These are phyloP conservation scores for Pyrenochaeta sp. DNA, from an alignment of 2,329 filamentous ascomycete genomes.

Conservation along the genomic window DNA sequence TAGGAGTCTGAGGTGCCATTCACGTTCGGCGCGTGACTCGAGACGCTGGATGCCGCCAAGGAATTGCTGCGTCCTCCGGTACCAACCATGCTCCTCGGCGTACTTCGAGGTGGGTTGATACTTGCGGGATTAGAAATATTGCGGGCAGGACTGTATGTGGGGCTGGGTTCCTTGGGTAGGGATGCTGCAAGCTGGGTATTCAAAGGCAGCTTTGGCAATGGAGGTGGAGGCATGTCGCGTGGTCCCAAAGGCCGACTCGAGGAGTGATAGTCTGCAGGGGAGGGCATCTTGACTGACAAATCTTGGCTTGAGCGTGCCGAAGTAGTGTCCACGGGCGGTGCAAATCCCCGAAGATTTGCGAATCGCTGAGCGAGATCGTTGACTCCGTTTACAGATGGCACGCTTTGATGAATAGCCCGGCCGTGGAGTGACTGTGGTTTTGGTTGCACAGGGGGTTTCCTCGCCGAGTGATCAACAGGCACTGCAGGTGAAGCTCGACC, in stretches of 20 bases:
- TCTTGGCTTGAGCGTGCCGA: constrained; percentile 35
- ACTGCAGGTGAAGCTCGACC: constrained; percentile 29
- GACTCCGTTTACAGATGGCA: constrained; percentile 27
- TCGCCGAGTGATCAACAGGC: constrained; percentile 31
- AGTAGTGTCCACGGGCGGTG: constrained; percentile 30
- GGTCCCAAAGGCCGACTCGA: constrained; percentile 55
- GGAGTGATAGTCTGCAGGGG: constrained; percentile 49
- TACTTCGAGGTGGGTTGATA: constrained; percentile 71
- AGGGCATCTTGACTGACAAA: constrained; percentile 52
- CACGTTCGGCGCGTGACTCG: constrained; percentile 47
- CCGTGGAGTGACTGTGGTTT: constrained; percentile 74
- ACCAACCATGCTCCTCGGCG: constrained; percentile 69
- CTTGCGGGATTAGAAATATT: constrained; percentile 73
- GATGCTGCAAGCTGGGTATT: constrained; percentile 62
- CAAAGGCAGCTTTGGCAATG: constrained; percentile 58
- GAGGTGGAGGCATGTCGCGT: constrained; percentile 61
- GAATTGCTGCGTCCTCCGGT: constrained; percentile 64
- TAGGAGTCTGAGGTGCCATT: constrained; percentile 52
- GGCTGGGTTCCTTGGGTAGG: constrained; percentile 75
- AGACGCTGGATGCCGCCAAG: constrained; percentile 51
- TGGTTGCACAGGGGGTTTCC: constrained; percentile 62
- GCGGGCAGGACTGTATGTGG: constrained; percentile 80
- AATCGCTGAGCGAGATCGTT: constrained; percentile 50
- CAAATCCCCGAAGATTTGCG: constrained; percentile 42
- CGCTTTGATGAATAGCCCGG: constrained; percentile 60